Conservation (phyloP, 2,329 filamentous ascomycete genomes). For the Arthrobotrys entomopaga region DNA sequence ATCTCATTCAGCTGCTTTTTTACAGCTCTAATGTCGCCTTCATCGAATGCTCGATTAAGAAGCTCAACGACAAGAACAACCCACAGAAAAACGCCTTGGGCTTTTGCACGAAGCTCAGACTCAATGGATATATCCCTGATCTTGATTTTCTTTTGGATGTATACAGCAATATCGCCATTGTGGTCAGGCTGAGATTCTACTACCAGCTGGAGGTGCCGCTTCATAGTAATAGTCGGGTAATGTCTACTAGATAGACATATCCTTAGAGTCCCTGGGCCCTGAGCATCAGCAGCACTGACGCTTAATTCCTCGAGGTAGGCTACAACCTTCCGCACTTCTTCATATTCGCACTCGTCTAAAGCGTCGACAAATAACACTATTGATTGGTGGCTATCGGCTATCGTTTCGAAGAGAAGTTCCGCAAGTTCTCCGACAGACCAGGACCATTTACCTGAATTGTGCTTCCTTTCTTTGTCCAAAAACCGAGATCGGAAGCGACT, state of each 20-base stretch:
- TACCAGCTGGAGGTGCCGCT: constrained; percentile 56
- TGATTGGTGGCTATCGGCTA: not conserved
- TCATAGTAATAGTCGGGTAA: constrained; percentile 60
- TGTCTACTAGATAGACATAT: constrained; percentile 60
- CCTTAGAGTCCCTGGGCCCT: constrained; percentile 48
- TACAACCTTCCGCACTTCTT: constrained; percentile 60
- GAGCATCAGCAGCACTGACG: constrained; percentile 27
- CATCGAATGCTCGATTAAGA: constrained; percentile 51
- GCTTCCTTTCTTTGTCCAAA: not conserved
- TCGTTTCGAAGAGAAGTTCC: constrained; percentile 2
- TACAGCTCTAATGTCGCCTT: constrained; percentile 38
- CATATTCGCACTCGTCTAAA: constrained; percentile 61
- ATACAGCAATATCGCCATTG: constrained; percentile 58
- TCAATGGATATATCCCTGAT: not conserved
- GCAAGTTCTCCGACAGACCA: not conserved
- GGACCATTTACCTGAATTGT: not conserved
- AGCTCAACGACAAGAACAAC: constrained; percentile 54
- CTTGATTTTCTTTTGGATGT: constrained; percentile 11
- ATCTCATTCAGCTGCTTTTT: constrained; percentile 23
- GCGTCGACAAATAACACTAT: constrained; percentile 60
- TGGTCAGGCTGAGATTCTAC: constrained; percentile 59
- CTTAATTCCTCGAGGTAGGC: constrained; percentile 59
- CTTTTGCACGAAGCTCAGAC: not conserved
- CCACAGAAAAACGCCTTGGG: constrained; percentile 37
- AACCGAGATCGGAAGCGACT: constrained; percentile 22